A percentile compares a stretch with the other conserved stretches of the same genome.
phyloP scores from a whole-genome alignment of 2,329 filamentous ascomycete genomes.

The Verruconis gallopava region DNA sequence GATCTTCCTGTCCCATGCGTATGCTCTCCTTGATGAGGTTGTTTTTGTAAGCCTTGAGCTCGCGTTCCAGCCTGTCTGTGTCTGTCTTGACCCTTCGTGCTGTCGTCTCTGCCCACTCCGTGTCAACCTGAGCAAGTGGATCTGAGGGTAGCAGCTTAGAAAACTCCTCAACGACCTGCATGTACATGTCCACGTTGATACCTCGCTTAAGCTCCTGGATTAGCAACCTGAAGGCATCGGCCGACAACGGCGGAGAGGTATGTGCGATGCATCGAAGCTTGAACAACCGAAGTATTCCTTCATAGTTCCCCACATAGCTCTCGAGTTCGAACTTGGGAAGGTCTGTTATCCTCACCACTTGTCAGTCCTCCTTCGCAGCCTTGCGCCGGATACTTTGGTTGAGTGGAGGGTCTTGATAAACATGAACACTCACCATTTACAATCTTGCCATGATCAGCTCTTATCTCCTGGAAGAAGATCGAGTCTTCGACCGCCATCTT shows the following conservation, averaged over 20 bases:
- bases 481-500: neutral
- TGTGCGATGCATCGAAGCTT: constrained; percentile 72
- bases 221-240: constrained; percentile 71
- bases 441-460: neutral
- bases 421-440: neutral
- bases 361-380: neutral
- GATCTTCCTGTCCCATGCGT: constrained; percentile 88
- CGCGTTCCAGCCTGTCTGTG: constrained; percentile 62
- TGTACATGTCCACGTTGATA: constrained; percentile 60
- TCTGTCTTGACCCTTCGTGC: constrained; percentile 56
- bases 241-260: constrained; percentile 59
- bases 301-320: constrained; percentile 80
- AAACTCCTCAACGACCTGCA: constrained; percentile 53
- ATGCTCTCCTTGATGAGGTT: constrained; percentile 97
- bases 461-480: neutral
- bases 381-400: too few relatives aligned
- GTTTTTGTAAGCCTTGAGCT: constrained; percentile 88
- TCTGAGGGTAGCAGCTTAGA: constrained; percentile 51
- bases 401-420: too few relatives aligned
- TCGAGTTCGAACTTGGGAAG: constrained; percentile 83
- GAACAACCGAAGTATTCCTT: constrained; percentile 66
- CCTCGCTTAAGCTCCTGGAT: constrained; percentile 56
- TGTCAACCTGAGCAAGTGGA: constrained; percentile 53
- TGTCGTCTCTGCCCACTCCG: constrained; percentile 59
- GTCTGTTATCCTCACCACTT: constrained; percentile 39